Evolutionary conservation across 441 rosid genomes (phyloP).

Genomic region (Gossypium davidsonii): DNA sequence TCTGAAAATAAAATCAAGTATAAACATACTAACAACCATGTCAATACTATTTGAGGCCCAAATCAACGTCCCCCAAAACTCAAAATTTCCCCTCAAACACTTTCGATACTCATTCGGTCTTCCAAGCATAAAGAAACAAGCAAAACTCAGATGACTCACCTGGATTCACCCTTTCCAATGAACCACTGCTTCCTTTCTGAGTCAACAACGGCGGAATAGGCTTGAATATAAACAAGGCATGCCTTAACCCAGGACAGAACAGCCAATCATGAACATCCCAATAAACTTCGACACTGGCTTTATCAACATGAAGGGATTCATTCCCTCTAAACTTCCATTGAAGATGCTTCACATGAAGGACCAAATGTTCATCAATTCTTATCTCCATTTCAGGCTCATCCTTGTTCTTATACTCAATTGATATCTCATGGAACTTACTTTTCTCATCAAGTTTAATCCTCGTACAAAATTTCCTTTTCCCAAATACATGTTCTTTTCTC

Average conservation of each 20-base stretch:
- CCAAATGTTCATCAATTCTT: conserved; percentile 62
- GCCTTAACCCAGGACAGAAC: conserved; percentile 57
- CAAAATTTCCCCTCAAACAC: too few species aligned
- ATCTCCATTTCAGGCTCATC: conserved; percentile 67
- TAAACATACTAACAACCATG: too few species aligned
- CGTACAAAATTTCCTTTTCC: conserved; percentile 64
- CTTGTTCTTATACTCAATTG: conserved; percentile 46
- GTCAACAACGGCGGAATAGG: conserved; percentile 36
- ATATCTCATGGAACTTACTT: conserved; percentile 50
- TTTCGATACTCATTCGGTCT: conserved; percentile 40
- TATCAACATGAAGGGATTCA: conserved; percentile 48
- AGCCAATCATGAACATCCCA: conserved; percentile 95
- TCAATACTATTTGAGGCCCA: too few species aligned
- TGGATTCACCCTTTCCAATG: conserved; percentile 24
- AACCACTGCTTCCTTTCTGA: conserved; percentile 25
- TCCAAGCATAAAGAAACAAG: conserved; percentile 92
- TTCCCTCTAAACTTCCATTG: conserved; percentile 90
- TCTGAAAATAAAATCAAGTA: too few species aligned
- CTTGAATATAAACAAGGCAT: conserved; percentile 69
- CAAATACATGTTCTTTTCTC: conserved; percentile 69
- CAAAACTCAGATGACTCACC: conserved; percentile 46
- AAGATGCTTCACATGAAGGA: conserved; percentile 70
- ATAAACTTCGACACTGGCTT: conserved; percentile 55
- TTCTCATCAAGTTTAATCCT: conserved; percentile 56
- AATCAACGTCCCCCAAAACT: too few species aligned